These are phyloP conservation scores for Leccinum pachyderme DNA, from an alignment of 1,284 basidiomycete species.

Conservation along the genomic window DNA sequence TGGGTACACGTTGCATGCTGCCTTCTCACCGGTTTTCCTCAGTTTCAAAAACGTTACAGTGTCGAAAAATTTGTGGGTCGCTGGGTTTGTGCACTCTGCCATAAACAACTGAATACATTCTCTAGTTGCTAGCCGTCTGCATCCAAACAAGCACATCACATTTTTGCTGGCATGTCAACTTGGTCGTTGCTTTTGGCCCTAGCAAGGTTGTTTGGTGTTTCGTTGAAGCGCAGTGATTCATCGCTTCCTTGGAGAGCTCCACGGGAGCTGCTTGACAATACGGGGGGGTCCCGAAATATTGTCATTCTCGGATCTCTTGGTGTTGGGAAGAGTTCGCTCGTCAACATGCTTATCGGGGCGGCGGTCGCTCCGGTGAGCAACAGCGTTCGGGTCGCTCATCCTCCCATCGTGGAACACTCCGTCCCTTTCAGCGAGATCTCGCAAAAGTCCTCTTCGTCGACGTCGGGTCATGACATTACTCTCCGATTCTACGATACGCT, in stretches of 20 bases:
- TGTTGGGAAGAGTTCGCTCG: slow-evolving; percentile 30
- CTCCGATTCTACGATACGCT: slow-evolving; percentile 24
- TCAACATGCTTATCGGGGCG: slow-evolving; percentile 27
- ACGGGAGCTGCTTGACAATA: slow-evolving; percentile 6
- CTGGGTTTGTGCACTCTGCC: background rate
- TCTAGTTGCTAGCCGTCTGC: background rate
- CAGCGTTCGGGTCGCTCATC: slow-evolving; percentile 20
- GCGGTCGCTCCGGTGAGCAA: slow-evolving; percentile 23
- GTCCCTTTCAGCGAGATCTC: slow-evolving; percentile 12
- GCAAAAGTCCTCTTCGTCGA: background rate
- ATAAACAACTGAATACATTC: background rate
- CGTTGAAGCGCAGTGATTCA: background rate
- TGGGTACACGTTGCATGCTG: slow-evolving; percentile 4
- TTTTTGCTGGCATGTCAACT: background rate
- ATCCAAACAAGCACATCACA: background rate
- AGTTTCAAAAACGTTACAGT: background rate
- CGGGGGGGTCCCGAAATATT: slow-evolving; percentile 17
- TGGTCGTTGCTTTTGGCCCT: background rate
- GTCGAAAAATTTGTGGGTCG: background rate
- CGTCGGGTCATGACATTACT: background rate
- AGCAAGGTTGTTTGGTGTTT: background rate
- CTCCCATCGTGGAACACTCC: slow-evolving; percentile 18
- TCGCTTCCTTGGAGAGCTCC: background rate
- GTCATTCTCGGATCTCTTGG: slow-evolving; percentile 30
- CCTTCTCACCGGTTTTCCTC: background rate